These are phyloP conservation scores for Rhizophagus sp. DNA, from an alignment of 192 early-diverging fungal genomes.

Conservation along the genomic window DNA sequence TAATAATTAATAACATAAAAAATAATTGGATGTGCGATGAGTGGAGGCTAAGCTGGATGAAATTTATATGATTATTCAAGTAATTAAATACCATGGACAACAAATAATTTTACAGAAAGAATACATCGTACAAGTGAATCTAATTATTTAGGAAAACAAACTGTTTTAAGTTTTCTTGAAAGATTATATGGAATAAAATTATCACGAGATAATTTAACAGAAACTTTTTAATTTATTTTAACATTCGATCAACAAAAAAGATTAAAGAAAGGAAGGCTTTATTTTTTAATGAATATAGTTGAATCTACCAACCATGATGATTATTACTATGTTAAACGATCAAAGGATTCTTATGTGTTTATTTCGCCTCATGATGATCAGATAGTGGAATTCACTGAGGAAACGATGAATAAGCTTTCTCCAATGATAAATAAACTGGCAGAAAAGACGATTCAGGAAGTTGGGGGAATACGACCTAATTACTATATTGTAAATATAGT, in stretches of 20 bases:
- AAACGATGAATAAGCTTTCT: background rate
- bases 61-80: background rate
- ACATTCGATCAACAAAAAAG: background rate
- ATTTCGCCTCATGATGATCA: background rate
- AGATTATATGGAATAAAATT: conserved; percentile 19
- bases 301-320: background rate
- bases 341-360: background rate
- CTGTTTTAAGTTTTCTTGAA: conserved; percentile 16
- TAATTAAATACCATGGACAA: conserved; percentile 12
- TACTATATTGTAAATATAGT: no score
- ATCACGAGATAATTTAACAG: background rate
- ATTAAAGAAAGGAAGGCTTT: background rate
- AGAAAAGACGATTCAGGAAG: background rate
- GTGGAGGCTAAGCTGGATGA: background rate
- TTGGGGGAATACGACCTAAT: no score
- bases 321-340: conserved; percentile 4
- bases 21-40: conserved; percentile 2
- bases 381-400: background rate
- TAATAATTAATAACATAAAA: background rate
- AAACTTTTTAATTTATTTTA: no score
- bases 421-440: background rate
- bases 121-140: conserved; percentile 19
- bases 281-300: background rate
- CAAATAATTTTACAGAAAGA: conserved; percentile 15
- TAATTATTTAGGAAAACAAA: background rate